Conservation (phyloP, 2,329 filamentous ascomycete genomes). For the Exophiala sp. region DNA sequence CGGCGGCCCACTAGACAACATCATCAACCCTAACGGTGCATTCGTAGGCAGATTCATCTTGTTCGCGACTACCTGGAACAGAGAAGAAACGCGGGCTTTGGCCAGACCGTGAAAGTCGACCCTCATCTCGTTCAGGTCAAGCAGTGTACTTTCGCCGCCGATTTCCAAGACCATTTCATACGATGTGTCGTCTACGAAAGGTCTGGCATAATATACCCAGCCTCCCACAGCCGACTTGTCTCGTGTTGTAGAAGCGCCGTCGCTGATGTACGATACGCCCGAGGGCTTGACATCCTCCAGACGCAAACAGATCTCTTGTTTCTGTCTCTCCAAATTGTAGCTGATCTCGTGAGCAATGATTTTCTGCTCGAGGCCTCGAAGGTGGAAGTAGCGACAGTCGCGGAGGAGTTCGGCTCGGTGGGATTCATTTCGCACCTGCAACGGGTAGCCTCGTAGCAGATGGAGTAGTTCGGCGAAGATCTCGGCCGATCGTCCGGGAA, state of each 20-base stretch:
- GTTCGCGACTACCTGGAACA: constrained; percentile 74
- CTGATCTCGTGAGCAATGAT: constrained; percentile 70
- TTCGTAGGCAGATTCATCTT: constrained; percentile 64
- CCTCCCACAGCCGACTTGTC: constrained; percentile 33
- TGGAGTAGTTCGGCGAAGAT: constrained; percentile 78
- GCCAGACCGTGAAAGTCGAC: constrained; percentile 69
- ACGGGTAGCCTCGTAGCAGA: constrained; percentile 73
- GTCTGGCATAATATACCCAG: constrained; percentile 74
- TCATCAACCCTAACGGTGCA: constrained; percentile 59
- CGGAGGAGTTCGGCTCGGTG: constrained; percentile 73
- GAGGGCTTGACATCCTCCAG: constrained; percentile 85
- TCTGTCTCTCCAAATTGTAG: constrained; percentile 64
- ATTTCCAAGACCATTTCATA: constrained; percentile 77
- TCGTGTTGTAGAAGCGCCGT: constrained; percentile 33
- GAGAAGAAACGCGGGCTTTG: constrained; percentile 61
- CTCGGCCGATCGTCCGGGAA: constrained; percentile 75
- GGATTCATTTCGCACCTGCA: constrained; percentile 66
- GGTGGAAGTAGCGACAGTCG: constrained; percentile 88
- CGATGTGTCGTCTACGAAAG: constrained; percentile 70
- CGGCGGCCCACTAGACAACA: constrained; percentile 55
- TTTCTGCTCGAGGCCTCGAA: constrained; percentile 84
- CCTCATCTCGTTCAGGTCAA: constrained; percentile 51
- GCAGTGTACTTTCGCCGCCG: constrained; percentile 54
- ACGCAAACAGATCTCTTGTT: constrained; percentile 70
- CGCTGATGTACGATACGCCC: constrained; percentile 62